Base-by-base conservation (phyloP, 1,139 yeast species). In the Suhomyces yuchorum region DNA sequence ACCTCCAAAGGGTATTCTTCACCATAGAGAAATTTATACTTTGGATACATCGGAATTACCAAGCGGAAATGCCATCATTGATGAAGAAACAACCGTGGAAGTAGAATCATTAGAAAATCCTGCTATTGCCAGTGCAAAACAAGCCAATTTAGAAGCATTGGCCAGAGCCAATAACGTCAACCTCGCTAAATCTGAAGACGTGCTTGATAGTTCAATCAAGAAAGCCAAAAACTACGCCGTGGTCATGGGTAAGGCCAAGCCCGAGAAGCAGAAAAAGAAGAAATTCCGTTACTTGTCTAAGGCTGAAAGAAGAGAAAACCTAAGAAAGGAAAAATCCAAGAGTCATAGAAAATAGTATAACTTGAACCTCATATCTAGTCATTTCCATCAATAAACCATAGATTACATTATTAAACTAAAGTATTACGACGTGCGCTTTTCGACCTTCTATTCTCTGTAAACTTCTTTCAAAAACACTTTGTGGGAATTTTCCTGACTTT, bases 261-360 rank as follows among this genome's bases (percentile, higher is more conserved):
- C 78, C 20, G 66, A 68, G 43, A 62, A 60, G 42, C 75, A 77
- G 59, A 78, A 74, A 64, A 86, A 86, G 78, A 88, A 87, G 79
- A 90, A 89, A 76, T 89, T 90, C 62, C 81, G 97, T 67, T 92
- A 92, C 62, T 75, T 90, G 66, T 80, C 93, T 46, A 88, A 88
- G 66, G 74, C 78, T 15, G 96, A 89, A 65, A 79, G 97, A 69
- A 82, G 81, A 60, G 79, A 74, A 26, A 87, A 87, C 56, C 81
- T 78, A 50, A 65, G 80, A 51, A 89, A 87, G 68, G 89, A 78
- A 51, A 72, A 71, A 54, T 44, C 55, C 42, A 57, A 56, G 51
- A 58, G 55, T 49, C 55, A 56, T 34, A 61, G 37, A 23, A 39
- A 28, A 19, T 7, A 19, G 32, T 6, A 8, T 6, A 6, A 26